Percentiles rank a stretch among this genome's conserved stretches.
These are phyloP conservation scores for Blumeria graminis DNA, from an alignment of 2,329 filamentous ascomycete species.

Conservation along the genomic window DNA sequence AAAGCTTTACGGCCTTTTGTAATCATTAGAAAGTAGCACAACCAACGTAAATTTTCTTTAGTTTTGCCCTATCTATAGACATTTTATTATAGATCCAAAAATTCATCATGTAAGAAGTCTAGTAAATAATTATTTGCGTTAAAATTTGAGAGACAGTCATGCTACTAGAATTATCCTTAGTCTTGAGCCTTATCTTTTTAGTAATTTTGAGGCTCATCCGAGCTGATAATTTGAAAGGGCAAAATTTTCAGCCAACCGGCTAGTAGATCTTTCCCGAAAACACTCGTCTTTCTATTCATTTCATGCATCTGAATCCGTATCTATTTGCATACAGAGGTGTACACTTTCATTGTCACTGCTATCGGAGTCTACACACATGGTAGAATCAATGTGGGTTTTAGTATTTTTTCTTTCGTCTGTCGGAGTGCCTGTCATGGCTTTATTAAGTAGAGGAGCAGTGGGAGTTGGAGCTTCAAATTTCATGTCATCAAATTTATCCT, in stretches of 20 bases:
- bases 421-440: neutral
- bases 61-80: neutral
- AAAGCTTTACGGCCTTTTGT: neutral
- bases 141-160: neutral
- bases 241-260: neutral
- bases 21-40: neutral
- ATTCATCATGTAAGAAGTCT: neutral
- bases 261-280: neutral
- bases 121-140: neutral
- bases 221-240: neutral
- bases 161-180: neutral
- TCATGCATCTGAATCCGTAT: slow-evolving; percentile 10
- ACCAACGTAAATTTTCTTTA: neutral
- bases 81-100: neutral
- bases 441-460: neutral
- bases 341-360: slow-evolving; percentile 24
- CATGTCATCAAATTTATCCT: neutral
- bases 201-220: neutral
- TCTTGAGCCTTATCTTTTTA: neutral
- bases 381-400: slow-evolving; percentile 2
- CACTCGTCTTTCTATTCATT: neutral
- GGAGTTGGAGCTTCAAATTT: neutral
- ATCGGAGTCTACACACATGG: slow-evolving; percentile 13
- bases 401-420: neutral
- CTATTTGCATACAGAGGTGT: slow-evolving; percentile 16